Evolutionary conservation across 1,284 basidiomycete species (phyloP), one percentile per base, ranked within the genome.

Genomic region (Cystobasidium sp.): DNA sequence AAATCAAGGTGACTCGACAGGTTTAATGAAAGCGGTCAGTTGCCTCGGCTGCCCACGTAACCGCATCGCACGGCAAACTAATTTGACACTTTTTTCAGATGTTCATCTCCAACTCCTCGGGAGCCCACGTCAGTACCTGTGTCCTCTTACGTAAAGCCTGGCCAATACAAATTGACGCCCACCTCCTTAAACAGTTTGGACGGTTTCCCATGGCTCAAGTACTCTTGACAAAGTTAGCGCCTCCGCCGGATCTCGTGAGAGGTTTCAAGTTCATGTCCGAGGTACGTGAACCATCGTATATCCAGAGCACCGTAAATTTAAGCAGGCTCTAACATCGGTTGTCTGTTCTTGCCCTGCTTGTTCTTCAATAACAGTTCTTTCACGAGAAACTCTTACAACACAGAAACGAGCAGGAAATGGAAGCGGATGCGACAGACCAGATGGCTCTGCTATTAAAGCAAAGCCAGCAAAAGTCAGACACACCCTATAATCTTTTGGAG

Each of bases 321-420:
- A n/a, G 3, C 12, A 49, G n/a, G 2, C 14, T 12, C 46, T 12
- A 31, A 31, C 31, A 49, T 49, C 46, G 12, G 46, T 14, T 6
- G 12, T 12, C 12, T 1, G 22, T 31, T 12, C 53, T 1, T 14
- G 44, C 22, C 43, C 12, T 12, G 6, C 16, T 12, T 44, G 14
- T 7, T 16, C 12, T 44, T 1, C n/a, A 10, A 12, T 56, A 3
- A 20, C 59, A 62, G 59, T 62, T 62, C 59, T 62, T 62, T 6
- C 41, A 62, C 14, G 59, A 43, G n/a, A 43, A 62, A 41, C 59
- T 62, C 44, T 24, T 44, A 41, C 59, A 44, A n/a, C 59, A 62
- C 44, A 47, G 20, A 24, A 12, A 62, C 12, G 59, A 20, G 10
- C 41, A 47, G 1, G 20, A 12, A 16, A 9, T 5, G 1, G 20